Base-by-base conservation (phyloP, 305 asterid genomes). In the Fraxinus dipetala region DNA sequence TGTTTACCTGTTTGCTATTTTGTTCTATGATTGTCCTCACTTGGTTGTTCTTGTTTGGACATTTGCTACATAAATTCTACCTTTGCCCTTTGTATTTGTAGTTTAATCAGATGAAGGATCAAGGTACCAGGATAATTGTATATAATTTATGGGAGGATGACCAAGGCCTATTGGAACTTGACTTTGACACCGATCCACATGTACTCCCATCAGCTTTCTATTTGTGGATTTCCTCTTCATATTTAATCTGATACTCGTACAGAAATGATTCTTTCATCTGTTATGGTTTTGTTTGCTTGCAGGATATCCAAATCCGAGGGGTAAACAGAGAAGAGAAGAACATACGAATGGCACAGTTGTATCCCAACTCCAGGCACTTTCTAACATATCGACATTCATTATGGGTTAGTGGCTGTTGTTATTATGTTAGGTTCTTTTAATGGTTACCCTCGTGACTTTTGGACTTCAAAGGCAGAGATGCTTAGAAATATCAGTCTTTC, bases 91-190 rank as follows among this genome's bases (percentile, higher is more conserved):
- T 79, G 63, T 32, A 79, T 72, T 77, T 89, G 80, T 83, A 96
- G 99, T 96, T 94, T 82, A 79, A 91, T 87, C 87, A 85, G 76
- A 91, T 96, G 88, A 90, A 88, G 89, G 94, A 89, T 79, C 97
- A 89, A 54, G 99, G 99, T 45, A 96, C 99, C 38, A 91, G 92
- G 77, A 89, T 96, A 84, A 72, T 94, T 84, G 89, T 96, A 81
- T 96, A 92, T 92, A 96, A 93, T 88, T 89, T 96, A 79, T 96
- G 99, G 99, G 97, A 96, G 91, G 99, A 96, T 82, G 99, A 96
- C 65, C 92, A 94, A 85, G 98, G 97, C 73, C 87, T 85, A 36
- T 85, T 93, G 75, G 99, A 96, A 88, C 91, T 96, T 79, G 99
- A 96, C 85, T 96, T 96, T 81, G 98, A 96, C 77, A 75, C 93